Conservation (phyloP, 345 rosid genomes). For the Cardamine resedifolia region DNA sequence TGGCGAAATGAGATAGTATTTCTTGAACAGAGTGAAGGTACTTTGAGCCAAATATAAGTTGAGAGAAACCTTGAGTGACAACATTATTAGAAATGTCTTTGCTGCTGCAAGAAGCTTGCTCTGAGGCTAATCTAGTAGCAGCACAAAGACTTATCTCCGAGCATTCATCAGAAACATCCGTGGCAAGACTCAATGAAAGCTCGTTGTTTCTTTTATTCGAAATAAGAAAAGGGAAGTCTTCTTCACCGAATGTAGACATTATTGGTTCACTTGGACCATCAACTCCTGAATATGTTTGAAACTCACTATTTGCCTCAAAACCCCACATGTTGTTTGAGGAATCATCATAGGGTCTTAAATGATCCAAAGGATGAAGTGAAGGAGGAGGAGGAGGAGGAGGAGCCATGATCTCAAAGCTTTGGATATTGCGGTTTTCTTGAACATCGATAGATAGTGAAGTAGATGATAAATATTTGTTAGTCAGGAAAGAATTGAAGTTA, state of each 20-base stretch:
- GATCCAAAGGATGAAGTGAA: slow-evolving; percentile 22
- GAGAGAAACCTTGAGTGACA: slow-evolving; percentile 27
- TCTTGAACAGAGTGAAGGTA: slow-evolving; percentile 78
- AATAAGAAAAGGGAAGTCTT: slow-evolving; percentile 29
- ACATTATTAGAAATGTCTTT: slow-evolving; percentile 53
- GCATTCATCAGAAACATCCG: slow-evolving; percentile 56
- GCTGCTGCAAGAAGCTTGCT: slow-evolving; percentile 54
- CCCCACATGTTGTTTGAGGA: slow-evolving; percentile 38
- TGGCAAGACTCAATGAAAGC: slow-evolving; percentile 79
- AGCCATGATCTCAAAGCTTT: slow-evolving; percentile 27
- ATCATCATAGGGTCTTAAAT: slow-evolving; percentile 30
- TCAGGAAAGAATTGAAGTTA: slow-evolving; percentile 26
- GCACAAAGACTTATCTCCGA: slow-evolving; percentile 49
- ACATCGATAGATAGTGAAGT: slow-evolving; percentile 29
- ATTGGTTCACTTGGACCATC: slow-evolving; percentile 50
- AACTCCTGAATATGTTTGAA: slow-evolving; percentile 44
- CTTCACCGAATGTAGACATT: slow-evolving; percentile 41
- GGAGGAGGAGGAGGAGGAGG: slow-evolving; percentile 29
- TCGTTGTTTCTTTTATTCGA: slow-evolving; percentile 52
- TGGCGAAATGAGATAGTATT: slow-evolving; percentile 77
- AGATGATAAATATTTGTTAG: slow-evolving; percentile 33
- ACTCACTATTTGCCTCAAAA: slow-evolving; percentile 35
- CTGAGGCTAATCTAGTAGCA: slow-evolving; percentile 47
- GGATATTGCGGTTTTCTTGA: slow-evolving; percentile 21
- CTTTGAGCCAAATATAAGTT: slow-evolving; percentile 57